phyloP scores from a whole-genome alignment of 805 yeast species.

The Pichia paraexigua region DNA sequence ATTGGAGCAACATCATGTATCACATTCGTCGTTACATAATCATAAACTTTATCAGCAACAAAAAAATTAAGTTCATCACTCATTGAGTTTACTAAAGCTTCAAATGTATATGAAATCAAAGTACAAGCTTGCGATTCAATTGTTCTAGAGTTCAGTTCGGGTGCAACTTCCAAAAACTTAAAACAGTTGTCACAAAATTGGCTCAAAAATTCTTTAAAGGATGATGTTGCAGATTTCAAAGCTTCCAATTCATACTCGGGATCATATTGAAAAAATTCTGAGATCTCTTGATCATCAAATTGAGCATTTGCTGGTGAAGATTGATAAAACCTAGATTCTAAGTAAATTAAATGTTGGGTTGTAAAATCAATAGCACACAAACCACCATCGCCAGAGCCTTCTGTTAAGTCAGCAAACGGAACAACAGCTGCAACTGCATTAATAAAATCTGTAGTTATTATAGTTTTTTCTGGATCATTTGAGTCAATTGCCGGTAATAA shows the following conservation, averaged over 20 bases:
- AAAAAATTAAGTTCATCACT: slow-evolving; percentile 46
- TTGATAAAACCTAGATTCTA: slow-evolving; percentile 37
- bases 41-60: slow-evolving; percentile 41
- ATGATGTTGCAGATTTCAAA: slow-evolving; percentile 62
- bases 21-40: slow-evolving; percentile 53
- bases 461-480: slow-evolving; percentile 72
- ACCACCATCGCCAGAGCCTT: slow-evolving; percentile 33
- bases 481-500: slow-evolving; percentile 78
- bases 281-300: slow-evolving; percentile 16
- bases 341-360: slow-evolving; percentile 49
- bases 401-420: slow-evolving; percentile 59
- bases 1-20: slow-evolving; percentile 55
- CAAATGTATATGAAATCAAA: slow-evolving; percentile 31
- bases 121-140: slow-evolving; percentile 42
- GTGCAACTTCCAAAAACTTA: slow-evolving; percentile 57
- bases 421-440: slow-evolving; percentile 63
- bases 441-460: slow-evolving; percentile 58
- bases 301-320: slow-evolving; percentile 20
- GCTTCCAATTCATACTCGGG: slow-evolving; percentile 44
- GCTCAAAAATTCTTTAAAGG: slow-evolving; percentile 53
- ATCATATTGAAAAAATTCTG: slow-evolving; percentile 33
- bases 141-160: slow-evolving; percentile 47
- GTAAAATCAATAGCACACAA: slow-evolving; percentile 47
- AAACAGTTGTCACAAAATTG: slow-evolving; percentile 53
- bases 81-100: slow-evolving; percentile 48